Conservation (phyloP, 1,139 yeast genomes). For the Geotrichum carabidarum region DNA sequence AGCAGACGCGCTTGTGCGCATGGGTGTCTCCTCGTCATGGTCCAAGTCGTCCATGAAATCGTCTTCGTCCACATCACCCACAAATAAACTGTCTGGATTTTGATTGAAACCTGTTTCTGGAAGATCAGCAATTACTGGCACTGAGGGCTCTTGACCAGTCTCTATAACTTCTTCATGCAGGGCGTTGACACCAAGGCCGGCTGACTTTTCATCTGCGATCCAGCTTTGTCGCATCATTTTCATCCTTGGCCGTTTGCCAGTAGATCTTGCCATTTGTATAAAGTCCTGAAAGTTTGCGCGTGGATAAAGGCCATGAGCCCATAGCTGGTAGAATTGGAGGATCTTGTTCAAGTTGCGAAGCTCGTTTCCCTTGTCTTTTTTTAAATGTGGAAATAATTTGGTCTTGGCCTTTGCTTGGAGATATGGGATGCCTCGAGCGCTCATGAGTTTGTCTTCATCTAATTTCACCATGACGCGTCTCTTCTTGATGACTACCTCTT, state of each 20-base stretch:
- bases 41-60: background rate
- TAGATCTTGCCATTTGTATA: constrained; percentile 32
- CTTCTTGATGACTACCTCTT: constrained; percentile 32
- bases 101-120: background rate
- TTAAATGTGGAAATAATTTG: constrained; percentile 25
- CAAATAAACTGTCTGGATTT: constrained; percentile 4
- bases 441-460: constrained; percentile 36
- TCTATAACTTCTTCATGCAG: constrained; percentile 5
- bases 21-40: background rate
- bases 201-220: constrained; percentile 33
- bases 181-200: constrained; percentile 8
- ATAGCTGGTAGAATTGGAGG: constrained; percentile 65
- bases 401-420: constrained; percentile 28
- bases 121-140: background rate
- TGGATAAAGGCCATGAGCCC: constrained; percentile 82
- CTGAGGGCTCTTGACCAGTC: background rate
- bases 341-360: constrained; percentile 46
- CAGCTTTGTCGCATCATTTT: constrained; percentile 29
- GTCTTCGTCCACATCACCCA: constrained; percentile 4
- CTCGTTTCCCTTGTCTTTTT: constrained; percentile 39
- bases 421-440: constrained; percentile 36
- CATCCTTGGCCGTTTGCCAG: constrained; percentile 27
- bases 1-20: background rate
- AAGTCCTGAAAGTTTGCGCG: constrained; percentile 71
- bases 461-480: constrained; percentile 30